A percentile compares a stretch with the other conserved stretches of the same genome.
phyloP scores from a whole-genome alignment of 2,329 filamentous ascomycete genomes.

The Phaeoacremonium minimum region DNA sequence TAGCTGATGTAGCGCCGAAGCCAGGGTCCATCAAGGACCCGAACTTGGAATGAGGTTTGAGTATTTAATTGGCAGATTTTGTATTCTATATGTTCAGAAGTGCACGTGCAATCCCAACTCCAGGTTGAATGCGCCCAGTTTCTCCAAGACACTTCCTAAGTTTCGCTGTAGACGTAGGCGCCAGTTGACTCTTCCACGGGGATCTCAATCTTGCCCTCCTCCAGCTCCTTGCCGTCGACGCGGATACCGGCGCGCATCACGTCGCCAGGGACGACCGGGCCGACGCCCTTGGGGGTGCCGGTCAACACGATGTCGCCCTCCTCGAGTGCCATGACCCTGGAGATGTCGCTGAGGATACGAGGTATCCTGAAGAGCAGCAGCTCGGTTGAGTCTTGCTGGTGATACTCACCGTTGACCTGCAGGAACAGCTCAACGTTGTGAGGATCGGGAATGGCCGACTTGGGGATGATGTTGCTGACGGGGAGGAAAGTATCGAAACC shows the following conservation, averaged over 20 bases:
- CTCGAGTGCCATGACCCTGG: conserved; percentile 89
- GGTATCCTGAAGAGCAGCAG: conserved; percentile 94
- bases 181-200: conserved; percentile 74
- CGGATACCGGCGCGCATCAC: conserved; percentile 79
- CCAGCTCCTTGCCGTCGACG: conserved; percentile 75
- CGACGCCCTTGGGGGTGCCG: conserved; percentile 96
- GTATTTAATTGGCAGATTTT: not conserved
- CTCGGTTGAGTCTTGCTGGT: conserved; percentile 84
- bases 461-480: conserved; percentile 75
- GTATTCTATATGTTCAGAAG: not conserved
- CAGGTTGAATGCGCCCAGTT: not conserved
- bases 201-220: conserved; percentile 82
- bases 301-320: conserved; percentile 90
- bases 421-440: conserved; percentile 86
- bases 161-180: conserved; percentile 73
- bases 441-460: conserved; percentile 76
- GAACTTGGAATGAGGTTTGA: conserved; percentile 37
- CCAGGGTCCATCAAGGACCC: conserved; percentile 56
- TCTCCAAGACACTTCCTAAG: conserved; percentile 32
- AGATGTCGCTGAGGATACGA: conserved; percentile 83
- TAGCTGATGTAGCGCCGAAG: conserved; percentile 69
- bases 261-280: conserved; percentile 79
- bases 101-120: conserved; percentile 3
- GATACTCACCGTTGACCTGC: conserved; percentile 72
- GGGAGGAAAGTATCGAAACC: conserved; percentile 98